phyloP scores from a whole-genome alignment of 257 asterid genomes.

The Leonotis leonurus region DNA sequence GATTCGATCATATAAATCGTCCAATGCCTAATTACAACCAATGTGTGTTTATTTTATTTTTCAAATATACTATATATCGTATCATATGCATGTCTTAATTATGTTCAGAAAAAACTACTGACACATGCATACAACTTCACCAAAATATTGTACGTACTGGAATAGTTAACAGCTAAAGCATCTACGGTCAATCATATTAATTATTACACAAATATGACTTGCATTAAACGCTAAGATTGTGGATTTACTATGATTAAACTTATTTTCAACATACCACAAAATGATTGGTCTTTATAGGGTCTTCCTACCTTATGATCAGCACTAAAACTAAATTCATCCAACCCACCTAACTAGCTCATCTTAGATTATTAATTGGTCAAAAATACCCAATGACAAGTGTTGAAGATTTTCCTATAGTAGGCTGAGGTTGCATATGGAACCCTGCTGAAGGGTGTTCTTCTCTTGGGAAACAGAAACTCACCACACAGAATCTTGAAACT shows the following conservation, averaged over 20 bases:
- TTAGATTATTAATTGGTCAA: slow-evolving; percentile 16
- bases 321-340: slow-evolving; percentile 24
- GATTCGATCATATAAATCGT: not conserved
- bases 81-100: too few species aligned
- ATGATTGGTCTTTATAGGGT: not conserved
- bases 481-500: slow-evolving; percentile 17
- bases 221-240: slow-evolving; percentile 14
- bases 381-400: slow-evolving; percentile 18
- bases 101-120: too few species aligned
- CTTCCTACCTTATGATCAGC: slow-evolving; percentile 13
- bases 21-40: not conserved
- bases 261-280: not conserved
- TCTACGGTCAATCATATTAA: not conserved
- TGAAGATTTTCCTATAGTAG: not conserved
- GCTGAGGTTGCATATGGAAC: slow-evolving; percentile 14
- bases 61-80: too few species aligned
- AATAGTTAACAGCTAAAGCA: too few species aligned
- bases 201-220: not conserved
- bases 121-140: too few species aligned
- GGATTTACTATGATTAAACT: not conserved
- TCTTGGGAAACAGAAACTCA: slow-evolving; percentile 13
- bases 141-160: too few species aligned
- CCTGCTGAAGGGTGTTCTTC: not conserved
- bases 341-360: slow-evolving; percentile 18
- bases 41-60: not conserved